These are phyloP conservation scores for Colletotrichum lentis DNA, from an alignment of 2,329 filamentous ascomycete genomes.

Conservation along the genomic window DNA sequence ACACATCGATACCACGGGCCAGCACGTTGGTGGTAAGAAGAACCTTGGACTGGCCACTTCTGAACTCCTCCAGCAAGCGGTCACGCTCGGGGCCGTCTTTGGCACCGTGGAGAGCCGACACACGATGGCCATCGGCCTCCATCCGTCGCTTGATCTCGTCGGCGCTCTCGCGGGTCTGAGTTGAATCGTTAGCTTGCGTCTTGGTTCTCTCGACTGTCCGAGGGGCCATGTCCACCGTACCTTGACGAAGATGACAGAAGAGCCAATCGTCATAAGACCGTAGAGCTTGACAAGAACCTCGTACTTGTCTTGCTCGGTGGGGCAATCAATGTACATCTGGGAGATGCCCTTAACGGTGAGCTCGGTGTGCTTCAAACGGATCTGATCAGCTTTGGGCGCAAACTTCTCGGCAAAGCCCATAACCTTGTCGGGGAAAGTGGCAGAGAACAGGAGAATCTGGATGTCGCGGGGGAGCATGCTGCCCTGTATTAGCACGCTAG, in stretches of 20 bases:
- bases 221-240: constrained; percentile 58
- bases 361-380: constrained; percentile 88
- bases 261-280: constrained; percentile 93
- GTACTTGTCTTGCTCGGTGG: constrained; percentile 83
- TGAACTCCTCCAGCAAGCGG: constrained; percentile 84
- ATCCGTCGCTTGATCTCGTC: constrained; percentile 85
- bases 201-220: no score
- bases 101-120: constrained; percentile 87
- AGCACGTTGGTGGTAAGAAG: constrained; percentile 98
- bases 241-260: constrained; percentile 97
- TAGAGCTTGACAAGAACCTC: constrained; percentile 90
- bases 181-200: constrained; percentile 13
- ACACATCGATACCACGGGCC: constrained; percentile 93
- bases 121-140: constrained; percentile 87
- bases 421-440: constrained; percentile 88
- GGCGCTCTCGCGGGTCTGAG: constrained; percentile 83
- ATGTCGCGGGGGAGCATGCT: constrained; percentile 76
- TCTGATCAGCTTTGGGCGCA: constrained; percentile 83
- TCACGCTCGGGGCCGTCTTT: constrained; percentile 87
- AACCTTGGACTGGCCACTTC: constrained; percentile 87
- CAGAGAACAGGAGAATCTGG: constrained; percentile 96
- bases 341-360: constrained; percentile 97
- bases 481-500: constrained; percentile 45
- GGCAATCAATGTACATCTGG: constrained; percentile 96
- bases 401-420: constrained; percentile 84